These are phyloP conservation scores for Irpex sp. DNA, from an alignment of 1,284 basidiomycete species.

Conservation along the genomic window DNA sequence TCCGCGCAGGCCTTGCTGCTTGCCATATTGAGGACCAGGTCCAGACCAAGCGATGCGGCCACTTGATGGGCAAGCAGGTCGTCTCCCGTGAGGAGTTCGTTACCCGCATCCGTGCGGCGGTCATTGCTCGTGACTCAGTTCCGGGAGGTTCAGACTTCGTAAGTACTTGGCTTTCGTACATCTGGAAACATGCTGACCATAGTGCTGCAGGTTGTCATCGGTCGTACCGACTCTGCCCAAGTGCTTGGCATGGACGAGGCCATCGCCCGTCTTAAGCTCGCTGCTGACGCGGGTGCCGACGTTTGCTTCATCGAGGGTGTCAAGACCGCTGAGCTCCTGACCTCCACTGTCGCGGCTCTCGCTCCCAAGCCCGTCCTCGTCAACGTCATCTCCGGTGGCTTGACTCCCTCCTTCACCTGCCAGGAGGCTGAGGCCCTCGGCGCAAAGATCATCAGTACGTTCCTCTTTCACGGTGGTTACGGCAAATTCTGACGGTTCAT, in stretches of 20 bases:
- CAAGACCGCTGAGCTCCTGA: slow-evolving; percentile 62
- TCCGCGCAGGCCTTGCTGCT: slow-evolving; percentile 67
- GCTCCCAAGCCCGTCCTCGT: slow-evolving; percentile 74
- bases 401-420: slow-evolving; percentile 70
- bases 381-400: slow-evolving; percentile 74
- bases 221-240: slow-evolving; percentile 79
- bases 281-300: slow-evolving; percentile 74
- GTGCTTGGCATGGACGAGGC: slow-evolving; percentile 82
- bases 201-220: slow-evolving; percentile 62
- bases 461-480: neutral
- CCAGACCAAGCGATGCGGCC: slow-evolving; percentile 80
- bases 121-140: slow-evolving; percentile 65
- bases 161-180: slow-evolving; percentile 34
- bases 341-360: slow-evolving; percentile 59
- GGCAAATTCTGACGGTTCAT: neutral
- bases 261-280: slow-evolving; percentile 61
- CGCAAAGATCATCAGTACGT: slow-evolving; percentile 73
- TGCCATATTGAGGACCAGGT: slow-evolving; percentile 85
- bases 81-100: slow-evolving; percentile 76
- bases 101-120: slow-evolving; percentile 74
- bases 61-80: slow-evolving; percentile 77
- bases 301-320: slow-evolving; percentile 86
- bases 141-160: slow-evolving; percentile 72
- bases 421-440: slow-evolving; percentile 65
- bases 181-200: neutral